phyloP scores from a whole-genome alignment of 306 rosid genomes.

The Sechiopsis laciniata region DNA sequence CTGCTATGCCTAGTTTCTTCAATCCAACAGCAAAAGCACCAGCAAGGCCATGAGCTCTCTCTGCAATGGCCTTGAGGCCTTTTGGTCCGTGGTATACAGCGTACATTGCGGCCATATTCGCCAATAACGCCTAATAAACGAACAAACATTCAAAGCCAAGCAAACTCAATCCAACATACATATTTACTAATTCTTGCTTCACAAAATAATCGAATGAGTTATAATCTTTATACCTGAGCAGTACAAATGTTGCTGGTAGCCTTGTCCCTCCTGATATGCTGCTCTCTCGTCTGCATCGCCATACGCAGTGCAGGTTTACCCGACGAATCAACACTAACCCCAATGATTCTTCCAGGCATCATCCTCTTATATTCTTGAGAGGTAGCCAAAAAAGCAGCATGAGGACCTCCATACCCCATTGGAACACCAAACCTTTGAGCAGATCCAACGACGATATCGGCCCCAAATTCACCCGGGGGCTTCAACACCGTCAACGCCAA shows the following conservation, averaged over 20 bases:
- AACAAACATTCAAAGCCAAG: slow-evolving; percentile 21
- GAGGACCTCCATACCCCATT: slow-evolving; percentile 99
- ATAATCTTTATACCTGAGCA: slow-evolving; percentile 62
- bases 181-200: neutral
- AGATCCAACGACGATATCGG: slow-evolving; percentile 95
- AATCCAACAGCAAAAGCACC: slow-evolving; percentile 79
- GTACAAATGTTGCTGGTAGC: slow-evolving; percentile 99
- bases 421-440: slow-evolving; percentile 99
- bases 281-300: slow-evolving; percentile 99
- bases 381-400: slow-evolving; percentile 96
- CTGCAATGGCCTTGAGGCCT: slow-evolving; percentile 78
- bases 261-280: slow-evolving; percentile 95
- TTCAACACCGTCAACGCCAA: slow-evolving; percentile 81
- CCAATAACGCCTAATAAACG: slow-evolving; percentile 74
- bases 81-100: slow-evolving; percentile 98
- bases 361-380: slow-evolving; percentile 98
- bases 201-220: slow-evolving; percentile 6
- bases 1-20: slow-evolving; percentile 78
- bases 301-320: slow-evolving; percentile 91
- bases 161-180: slow-evolving; percentile 19
- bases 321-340: slow-evolving; percentile 85
- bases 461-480: slow-evolving; percentile 96
- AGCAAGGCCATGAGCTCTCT: slow-evolving; percentile 94
- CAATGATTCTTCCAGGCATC: slow-evolving; percentile 99
- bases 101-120: slow-evolving; percentile 99